These are phyloP conservation scores for Exophiala oligosperma DNA, from an alignment of 2,329 filamentous ascomycete genomes.

Conservation along the genomic window DNA sequence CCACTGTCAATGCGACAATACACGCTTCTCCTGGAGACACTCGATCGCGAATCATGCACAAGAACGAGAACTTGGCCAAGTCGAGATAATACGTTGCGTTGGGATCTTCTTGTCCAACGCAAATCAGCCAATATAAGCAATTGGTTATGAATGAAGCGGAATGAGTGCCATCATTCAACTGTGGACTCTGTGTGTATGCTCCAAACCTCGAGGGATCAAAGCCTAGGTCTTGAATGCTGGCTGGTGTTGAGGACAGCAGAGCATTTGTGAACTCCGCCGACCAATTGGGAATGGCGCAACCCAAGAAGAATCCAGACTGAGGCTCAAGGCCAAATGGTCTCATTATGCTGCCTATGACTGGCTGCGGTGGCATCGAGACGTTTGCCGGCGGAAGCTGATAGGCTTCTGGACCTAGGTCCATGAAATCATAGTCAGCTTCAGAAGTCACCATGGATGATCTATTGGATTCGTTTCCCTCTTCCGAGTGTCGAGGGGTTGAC, in stretches of 20 bases:
- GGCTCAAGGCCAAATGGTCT: too few species aligned
- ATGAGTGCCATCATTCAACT: constrained; percentile 11
- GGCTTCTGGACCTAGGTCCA: background rate
- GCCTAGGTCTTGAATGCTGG: constrained; percentile 6
- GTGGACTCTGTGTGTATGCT: constrained; percentile 8
- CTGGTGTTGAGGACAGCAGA: constrained; percentile 7
- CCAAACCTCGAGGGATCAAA: constrained; percentile 9
- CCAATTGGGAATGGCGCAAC: background rate
- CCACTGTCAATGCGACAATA: constrained; percentile 14
- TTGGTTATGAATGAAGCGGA: constrained; percentile 13
- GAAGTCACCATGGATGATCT: background rate
- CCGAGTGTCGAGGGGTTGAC: background rate
- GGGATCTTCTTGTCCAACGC: constrained; percentile 12
- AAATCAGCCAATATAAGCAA: constrained; percentile 19
- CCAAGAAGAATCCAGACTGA: background rate
- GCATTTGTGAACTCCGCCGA: constrained; percentile 10
- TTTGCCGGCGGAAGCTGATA: too few species aligned
- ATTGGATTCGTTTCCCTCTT: background rate
- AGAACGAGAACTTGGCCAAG: constrained; percentile 6
- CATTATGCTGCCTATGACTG: background rate
- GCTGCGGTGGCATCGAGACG: background rate
- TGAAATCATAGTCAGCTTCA: background rate
- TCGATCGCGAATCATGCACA: constrained; percentile 17
- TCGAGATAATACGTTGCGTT: constrained; percentile 8
- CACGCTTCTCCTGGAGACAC: constrained; percentile 13